phyloP scores from a whole-genome alignment of 202 grass and related monocot genomes.

The Setaria italica region DNA sequence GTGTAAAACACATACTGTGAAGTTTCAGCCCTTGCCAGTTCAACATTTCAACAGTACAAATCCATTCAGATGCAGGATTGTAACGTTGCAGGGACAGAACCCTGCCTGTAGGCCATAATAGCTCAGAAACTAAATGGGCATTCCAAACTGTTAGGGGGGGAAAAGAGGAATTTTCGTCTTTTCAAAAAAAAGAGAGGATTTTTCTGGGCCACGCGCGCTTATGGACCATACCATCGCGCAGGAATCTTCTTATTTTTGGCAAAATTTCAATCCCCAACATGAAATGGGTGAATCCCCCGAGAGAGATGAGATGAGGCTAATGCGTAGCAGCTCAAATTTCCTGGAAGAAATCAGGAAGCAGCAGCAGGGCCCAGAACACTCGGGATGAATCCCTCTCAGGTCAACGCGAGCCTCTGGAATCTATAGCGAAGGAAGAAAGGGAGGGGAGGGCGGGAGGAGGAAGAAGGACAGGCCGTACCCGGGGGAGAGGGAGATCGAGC shows the following conservation, averaged over 20 bases:
- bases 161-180: neutral
- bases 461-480: neutral
- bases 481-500: neutral
- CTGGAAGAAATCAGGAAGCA: conserved; percentile 9
- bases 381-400: neutral
- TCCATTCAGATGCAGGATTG: neutral
- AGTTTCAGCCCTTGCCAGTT: neutral
- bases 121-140: neutral
- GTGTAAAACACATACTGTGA: neutral
- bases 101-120: neutral
- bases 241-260: neutral
- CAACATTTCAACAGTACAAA: neutral
- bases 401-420: neutral
- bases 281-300: neutral
- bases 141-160: neutral
- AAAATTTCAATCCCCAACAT: neutral
- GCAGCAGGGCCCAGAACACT: neutral
- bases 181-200: neutral
- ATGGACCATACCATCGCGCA: neutral
- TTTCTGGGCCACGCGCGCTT: neutral
- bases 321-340: neutral
- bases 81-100: neutral
- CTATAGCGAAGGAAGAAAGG: neutral
- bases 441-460: neutral
- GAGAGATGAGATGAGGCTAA: neutral